phyloP scores from a whole-genome alignment of 306 rosid species.

The Benincasa hispida region DNA sequence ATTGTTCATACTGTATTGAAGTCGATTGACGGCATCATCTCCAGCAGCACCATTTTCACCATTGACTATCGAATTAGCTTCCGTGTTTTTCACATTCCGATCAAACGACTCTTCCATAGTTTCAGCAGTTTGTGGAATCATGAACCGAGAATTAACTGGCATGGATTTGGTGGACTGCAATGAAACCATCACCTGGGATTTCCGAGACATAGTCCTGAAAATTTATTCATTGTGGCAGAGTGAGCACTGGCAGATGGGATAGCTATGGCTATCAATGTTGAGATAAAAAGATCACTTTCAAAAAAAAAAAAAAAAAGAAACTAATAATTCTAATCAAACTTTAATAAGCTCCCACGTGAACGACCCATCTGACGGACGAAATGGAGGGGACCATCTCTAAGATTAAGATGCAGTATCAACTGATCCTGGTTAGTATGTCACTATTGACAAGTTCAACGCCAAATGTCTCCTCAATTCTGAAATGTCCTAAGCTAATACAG shows the following conservation, averaged over 20 bases:
- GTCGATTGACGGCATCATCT: constrained; percentile 29
- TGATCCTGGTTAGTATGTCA: constrained; percentile 28
- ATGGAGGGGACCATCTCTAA: constrained; percentile 66
- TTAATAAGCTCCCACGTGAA: constrained; percentile 44
- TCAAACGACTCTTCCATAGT: constrained; percentile 23
- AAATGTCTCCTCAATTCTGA: constrained; percentile 17
- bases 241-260: constrained; percentile 20
- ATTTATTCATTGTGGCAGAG: constrained; percentile 29
- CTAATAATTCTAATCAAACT: constrained; percentile 28
- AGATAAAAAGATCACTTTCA: constrained; percentile 23
- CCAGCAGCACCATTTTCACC: constrained; percentile 42
- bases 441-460: constrained; percentile 28
- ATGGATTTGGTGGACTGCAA: constrained; percentile 56
- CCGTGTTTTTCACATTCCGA: constrained; percentile 21
- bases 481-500: constrained; percentile 20
- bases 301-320: constrained; percentile 10
- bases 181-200: constrained; percentile 31
- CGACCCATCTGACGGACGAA: constrained; percentile 32
- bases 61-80: constrained; percentile 20
- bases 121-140: constrained; percentile 24
- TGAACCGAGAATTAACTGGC: constrained; percentile 46
- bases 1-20: constrained; percentile 17
- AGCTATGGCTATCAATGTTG: constrained; percentile 10
- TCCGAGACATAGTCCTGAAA: constrained; percentile 46
- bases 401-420: constrained; percentile 32